phyloP scores from a whole-genome alignment of 352 stramenopile genomes.

The Blastocystis sp. region DNA sequence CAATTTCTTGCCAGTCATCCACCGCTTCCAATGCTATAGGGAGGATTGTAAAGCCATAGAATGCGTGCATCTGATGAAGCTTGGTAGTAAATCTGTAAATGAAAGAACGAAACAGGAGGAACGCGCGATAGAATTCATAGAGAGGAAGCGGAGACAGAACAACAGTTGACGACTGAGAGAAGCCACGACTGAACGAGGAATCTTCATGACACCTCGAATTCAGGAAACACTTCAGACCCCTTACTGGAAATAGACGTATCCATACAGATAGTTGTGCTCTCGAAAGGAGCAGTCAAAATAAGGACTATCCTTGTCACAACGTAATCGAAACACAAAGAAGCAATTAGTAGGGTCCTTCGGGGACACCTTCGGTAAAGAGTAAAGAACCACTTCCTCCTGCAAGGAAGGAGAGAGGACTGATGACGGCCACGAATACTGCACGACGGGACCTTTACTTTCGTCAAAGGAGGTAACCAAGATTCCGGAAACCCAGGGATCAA shows the following conservation, averaged over 20 bases:
- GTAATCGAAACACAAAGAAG: neutral
- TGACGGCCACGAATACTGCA: neutral
- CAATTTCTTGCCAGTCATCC: neutral
- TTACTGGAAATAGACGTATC: constrained; percentile 23
- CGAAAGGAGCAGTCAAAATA: neutral
- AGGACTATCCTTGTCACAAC: neutral
- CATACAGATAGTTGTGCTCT: neutral
- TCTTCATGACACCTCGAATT: neutral
- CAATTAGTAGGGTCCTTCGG: neutral
- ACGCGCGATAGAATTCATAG: constrained; percentile 3
- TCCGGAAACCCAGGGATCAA: neutral
- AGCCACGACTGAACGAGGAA: neutral
- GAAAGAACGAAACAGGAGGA: neutral
- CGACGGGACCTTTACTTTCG: neutral
- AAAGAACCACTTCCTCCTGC: neutral
- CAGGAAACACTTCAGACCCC: neutral
- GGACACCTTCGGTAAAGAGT: neutral
- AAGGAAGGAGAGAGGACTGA: neutral
- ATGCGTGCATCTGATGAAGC: neutral
- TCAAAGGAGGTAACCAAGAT: neutral
- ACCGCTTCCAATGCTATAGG: neutral
- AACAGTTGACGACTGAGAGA: neutral
- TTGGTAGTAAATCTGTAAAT: neutral
- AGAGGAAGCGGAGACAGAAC: neutral
- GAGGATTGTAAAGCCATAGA: neutral